Base-by-base conservation (phyloP, 768 basidiomycete species). In the Phanerochaete sordida region DNA sequence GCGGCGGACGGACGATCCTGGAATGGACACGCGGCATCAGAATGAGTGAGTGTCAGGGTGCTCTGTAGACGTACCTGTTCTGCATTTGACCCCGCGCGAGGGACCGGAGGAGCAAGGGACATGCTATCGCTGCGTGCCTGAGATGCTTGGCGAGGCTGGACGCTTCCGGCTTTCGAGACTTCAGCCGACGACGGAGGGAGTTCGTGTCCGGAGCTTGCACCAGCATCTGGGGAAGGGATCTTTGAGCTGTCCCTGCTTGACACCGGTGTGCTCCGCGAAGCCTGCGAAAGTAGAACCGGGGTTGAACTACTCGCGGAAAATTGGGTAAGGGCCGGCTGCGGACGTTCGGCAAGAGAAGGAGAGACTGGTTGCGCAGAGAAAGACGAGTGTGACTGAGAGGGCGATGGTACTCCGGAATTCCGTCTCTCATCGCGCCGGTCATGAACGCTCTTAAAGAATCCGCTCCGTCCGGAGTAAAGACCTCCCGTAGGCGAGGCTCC, bases 401-500 rank as follows among this genome's bases (percentile, higher is more conserved):
- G 24, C 3, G 27, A 12, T 9, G 4, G 21, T 15, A 28, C 27
- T 2, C 8, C 26, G 9, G 35, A 52, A 2, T n/a, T 3, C 46
- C 21, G n/a, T 19, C 19, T 43, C 39, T 43, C 39, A 19, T 16
- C 19, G 39, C 19, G 39, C 24, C 37, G 50, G 13, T 30, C 19
- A n/a, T 62, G 30, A 23, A 57, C 57, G 21, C 3, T 4, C 30
- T 52, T 53, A 50, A 62, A 62, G 31, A 62, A 62, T 16, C 61
- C 61, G 19, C 19, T 39, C 11, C 16, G n/a, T 0, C 61, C 61
- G 9, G 43, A 30, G 33, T n/a, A 51, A n/a, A 19, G 30, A 15
- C 16, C 33, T 31, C n/a, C 23, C 28, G 5, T 13, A n/a, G 6
- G 19, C 16, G 9, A n/a, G 16, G 2, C 50, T 15, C 9, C n/a